A percentile compares a stretch with the other conserved stretches of the same genome.
Conservation (phyloP, 2,329 filamentous ascomycete species). For the Cladosporium sp. region DNA sequence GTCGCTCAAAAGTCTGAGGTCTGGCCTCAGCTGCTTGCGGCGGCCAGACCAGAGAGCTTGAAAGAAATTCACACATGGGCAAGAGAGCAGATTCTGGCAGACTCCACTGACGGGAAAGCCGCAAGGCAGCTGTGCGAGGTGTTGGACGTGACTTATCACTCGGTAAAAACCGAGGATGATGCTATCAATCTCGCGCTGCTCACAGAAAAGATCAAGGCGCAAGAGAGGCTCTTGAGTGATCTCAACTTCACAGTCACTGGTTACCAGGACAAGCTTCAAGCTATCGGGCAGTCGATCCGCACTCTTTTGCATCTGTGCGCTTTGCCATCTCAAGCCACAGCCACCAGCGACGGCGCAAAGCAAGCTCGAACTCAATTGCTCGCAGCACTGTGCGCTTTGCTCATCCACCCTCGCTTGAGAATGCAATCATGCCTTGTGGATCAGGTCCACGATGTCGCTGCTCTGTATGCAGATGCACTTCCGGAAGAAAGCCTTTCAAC, state of each 20-base stretch:
- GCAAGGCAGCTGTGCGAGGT: constrained; percentile 18
- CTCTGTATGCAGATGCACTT: constrained; percentile 38
- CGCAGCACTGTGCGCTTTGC: constrained; percentile 33
- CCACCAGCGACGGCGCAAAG: constrained; percentile 28
- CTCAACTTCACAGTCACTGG: not conserved
- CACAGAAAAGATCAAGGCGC: constrained; percentile 23
- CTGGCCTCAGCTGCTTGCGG: constrained; percentile 40
- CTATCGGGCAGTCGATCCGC: constrained; percentile 13
- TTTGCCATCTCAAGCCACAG: constrained; percentile 30
- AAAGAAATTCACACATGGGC: constrained; percentile 28
- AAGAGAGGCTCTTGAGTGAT: constrained; percentile 1
- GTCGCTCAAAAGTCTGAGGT: constrained; percentile 38
- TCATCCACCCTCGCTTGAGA: constrained; percentile 36
- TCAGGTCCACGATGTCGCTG: constrained; percentile 41
- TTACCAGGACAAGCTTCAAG: not conserved
- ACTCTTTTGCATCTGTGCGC: constrained; percentile 38
- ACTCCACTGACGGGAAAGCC: constrained; percentile 6
- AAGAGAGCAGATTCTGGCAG: constrained; percentile 29
- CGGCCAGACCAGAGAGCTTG: constrained; percentile 28
- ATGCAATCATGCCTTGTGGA: constrained; percentile 32
- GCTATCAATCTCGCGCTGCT: constrained; percentile 17
- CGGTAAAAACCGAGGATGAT: constrained; percentile 16
- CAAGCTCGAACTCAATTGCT: constrained; percentile 23
- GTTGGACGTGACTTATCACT: constrained; percentile 23
- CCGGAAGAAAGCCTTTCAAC: constrained; percentile 34